These are phyloP conservation scores for Cytospora piceicola DNA, from an alignment of 2,329 filamentous ascomycete genomes.

Conservation along the genomic window DNA sequence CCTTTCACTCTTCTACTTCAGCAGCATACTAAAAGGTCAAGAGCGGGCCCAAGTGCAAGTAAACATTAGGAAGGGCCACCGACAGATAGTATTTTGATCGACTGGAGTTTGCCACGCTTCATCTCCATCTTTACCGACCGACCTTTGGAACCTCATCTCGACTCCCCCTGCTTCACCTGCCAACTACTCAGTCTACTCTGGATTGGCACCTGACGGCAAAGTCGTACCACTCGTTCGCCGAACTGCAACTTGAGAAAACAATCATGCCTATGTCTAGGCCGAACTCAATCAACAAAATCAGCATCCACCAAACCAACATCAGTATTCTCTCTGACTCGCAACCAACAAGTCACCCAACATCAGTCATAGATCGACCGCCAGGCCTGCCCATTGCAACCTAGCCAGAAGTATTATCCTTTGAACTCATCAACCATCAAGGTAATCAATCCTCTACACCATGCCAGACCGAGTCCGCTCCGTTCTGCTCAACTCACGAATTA, in stretches of 20 bases:
- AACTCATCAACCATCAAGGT: conserved; percentile 13
- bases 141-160: conserved; percentile 25
- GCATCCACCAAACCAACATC: conserved; percentile 28
- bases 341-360: conserved; percentile 12
- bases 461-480: conserved; percentile 1
- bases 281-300: conserved; percentile 22
- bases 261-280: conserved; percentile 28
- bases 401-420: conserved; percentile 14
- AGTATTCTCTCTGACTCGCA: conserved; percentile 25
- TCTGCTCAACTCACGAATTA: conserved; percentile 8
- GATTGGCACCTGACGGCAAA: conserved; percentile 24
- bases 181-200: conserved; percentile 9
- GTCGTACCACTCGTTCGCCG: conserved; percentile 28
- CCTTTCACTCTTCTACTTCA: conserved; percentile 17
- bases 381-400: conserved; percentile 21
- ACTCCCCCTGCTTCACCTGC: conserved; percentile 24
- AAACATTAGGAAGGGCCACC: conserved; percentile 17
- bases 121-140: conserved; percentile 10
- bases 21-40: conserved; percentile 1
- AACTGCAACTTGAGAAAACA: conserved; percentile 18
- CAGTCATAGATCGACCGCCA: conserved; percentile 27
- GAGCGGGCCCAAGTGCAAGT: conserved; percentile 12
- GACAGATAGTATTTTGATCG: conserved; percentile 5
- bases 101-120: conserved; percentile 13
- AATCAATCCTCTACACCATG: background rate